phyloP scores from a whole-genome alignment of 805 yeast species.

The Ogataea pignaliae region DNA sequence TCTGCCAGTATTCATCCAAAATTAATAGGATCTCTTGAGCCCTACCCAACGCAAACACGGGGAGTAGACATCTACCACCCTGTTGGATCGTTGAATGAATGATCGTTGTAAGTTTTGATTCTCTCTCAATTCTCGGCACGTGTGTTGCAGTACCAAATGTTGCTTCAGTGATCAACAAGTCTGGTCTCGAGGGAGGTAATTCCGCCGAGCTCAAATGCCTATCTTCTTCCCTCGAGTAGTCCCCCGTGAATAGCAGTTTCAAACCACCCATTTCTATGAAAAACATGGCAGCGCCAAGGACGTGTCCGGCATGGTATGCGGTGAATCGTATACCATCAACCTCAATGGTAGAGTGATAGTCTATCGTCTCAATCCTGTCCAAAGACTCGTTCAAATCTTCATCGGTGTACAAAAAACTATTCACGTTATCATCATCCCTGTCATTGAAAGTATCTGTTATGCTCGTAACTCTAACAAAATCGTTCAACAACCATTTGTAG shows the following conservation, averaged over 20 bases:
- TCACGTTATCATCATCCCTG: conserved; percentile 38
- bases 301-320: conserved; percentile 99
- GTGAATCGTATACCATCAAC: conserved; percentile 93
- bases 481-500: conserved; percentile 90
- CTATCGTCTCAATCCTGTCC: conserved; percentile 88
- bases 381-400: conserved; percentile 86
- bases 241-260: conserved; percentile 89
- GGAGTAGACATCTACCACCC: conserved; percentile 90
- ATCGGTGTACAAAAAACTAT: conserved; percentile 65
- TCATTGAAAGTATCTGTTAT: conserved; percentile 39
- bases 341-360: conserved; percentile 92
- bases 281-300: conserved; percentile 97
- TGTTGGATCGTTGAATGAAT: conserved; percentile 79
- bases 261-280: conserved; percentile 92
- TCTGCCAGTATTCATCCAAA: conserved; percentile 91
- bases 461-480: conserved; percentile 86
- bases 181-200: conserved; percentile 83
- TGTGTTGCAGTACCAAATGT: conserved; percentile 98
- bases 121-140: conserved; percentile 85
- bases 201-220: conserved; percentile 95
- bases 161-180: conserved; percentile 86
- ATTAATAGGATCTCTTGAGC: conserved; percentile 92
- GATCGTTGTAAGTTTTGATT: conserved; percentile 69
- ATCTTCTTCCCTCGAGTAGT: conserved; percentile 92
- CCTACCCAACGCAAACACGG: conserved; percentile 94